Conservation (phyloP, 768 basidiomycete species). For the Cyathus striatus region DNA sequence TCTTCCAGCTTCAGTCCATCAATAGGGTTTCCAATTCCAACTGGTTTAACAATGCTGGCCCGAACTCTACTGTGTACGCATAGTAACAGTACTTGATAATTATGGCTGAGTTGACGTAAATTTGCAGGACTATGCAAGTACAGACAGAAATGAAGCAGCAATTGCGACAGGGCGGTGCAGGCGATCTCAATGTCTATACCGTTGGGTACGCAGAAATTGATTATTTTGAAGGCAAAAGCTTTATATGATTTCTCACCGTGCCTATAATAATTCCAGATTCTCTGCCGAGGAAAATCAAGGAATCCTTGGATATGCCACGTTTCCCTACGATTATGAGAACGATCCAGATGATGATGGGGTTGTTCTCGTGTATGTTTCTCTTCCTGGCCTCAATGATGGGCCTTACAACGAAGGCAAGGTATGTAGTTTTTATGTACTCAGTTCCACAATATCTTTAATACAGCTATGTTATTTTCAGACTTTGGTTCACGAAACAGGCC, state of each 20-base stretch:
- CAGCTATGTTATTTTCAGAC: slow-evolving; percentile 18
- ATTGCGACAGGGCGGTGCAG: slow-evolving; percentile 28
- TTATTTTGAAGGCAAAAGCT: not conserved
- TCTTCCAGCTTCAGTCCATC: too few species aligned
- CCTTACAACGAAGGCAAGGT: slow-evolving; percentile 26
- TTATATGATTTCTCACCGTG: too few species aligned
- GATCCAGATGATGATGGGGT: slow-evolving; percentile 33
- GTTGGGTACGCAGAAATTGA: slow-evolving; percentile 21
- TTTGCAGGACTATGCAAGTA: too few species aligned
- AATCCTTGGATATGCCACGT: slow-evolving; percentile 39
- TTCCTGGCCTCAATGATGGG: slow-evolving; percentile 25
- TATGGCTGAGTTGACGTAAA: too few species aligned
- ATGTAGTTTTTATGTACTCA: not conserved
- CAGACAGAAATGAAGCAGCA: slow-evolving; percentile 32
- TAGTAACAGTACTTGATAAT: too few species aligned
- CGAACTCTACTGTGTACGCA: too few species aligned
- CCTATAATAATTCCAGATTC: too few species aligned
- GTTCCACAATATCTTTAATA: not conserved
- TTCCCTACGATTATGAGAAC: slow-evolving; percentile 26
- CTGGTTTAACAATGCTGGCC: too few species aligned
- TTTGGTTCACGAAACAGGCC: slow-evolving; percentile 38
- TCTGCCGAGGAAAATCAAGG: slow-evolving; percentile 19
- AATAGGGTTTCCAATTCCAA: too few species aligned
- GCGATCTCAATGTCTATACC: slow-evolving; percentile 36
- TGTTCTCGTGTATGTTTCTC: slow-evolving; percentile 20